These are phyloP conservation scores for Talaromyces islandicus DNA, from an alignment of 2,329 filamentous ascomycete genomes.

Conservation along the genomic window DNA sequence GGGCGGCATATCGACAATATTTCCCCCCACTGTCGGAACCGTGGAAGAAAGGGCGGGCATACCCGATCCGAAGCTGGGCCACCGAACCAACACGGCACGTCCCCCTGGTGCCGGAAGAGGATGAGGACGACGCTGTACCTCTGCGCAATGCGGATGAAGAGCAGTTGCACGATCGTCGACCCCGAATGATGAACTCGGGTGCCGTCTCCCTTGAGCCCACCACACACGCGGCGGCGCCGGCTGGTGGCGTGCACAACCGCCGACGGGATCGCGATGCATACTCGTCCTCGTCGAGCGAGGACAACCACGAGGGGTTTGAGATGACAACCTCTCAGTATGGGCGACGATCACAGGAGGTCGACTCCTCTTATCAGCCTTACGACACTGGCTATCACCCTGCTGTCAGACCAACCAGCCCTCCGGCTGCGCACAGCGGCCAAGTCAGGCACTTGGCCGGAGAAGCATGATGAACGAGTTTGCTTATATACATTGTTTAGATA, in stretches of 20 bases:
- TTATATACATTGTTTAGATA: neutral
- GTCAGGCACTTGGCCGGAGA: neutral
- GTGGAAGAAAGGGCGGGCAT: slow-evolving; percentile 54
- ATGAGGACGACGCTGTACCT: slow-evolving; percentile 17
- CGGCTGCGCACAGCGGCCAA: neutral
- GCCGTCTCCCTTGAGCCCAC: neutral
- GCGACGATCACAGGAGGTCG: neutral
- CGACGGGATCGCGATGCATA: slow-evolving; percentile 27
- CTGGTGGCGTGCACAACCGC: slow-evolving; percentile 21
- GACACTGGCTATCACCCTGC: slow-evolving; percentile 5
- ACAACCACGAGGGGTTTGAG: slow-evolving; percentile 29
- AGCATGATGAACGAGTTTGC: neutral
- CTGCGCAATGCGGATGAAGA: slow-evolving; percentile 29
- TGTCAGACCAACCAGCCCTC: neutral
- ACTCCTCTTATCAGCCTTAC: slow-evolving; percentile 7
- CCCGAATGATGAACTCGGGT: slow-evolving; percentile 1
- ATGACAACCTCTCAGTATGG: slow-evolving; percentile 22
- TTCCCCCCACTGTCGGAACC: slow-evolving; percentile 52
- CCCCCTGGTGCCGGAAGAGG: slow-evolving; percentile 12
- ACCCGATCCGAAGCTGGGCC: slow-evolving; percentile 55
- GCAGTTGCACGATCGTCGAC: slow-evolving; percentile 12
- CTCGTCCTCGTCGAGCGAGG: slow-evolving; percentile 31
- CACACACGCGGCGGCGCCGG: slow-evolving; percentile 16
- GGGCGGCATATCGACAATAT: slow-evolving; percentile 52
- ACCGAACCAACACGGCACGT: slow-evolving; percentile 15